phyloP scores from a whole-genome alignment of 768 basidiomycete genomes.

The Boletus patriciae region DNA sequence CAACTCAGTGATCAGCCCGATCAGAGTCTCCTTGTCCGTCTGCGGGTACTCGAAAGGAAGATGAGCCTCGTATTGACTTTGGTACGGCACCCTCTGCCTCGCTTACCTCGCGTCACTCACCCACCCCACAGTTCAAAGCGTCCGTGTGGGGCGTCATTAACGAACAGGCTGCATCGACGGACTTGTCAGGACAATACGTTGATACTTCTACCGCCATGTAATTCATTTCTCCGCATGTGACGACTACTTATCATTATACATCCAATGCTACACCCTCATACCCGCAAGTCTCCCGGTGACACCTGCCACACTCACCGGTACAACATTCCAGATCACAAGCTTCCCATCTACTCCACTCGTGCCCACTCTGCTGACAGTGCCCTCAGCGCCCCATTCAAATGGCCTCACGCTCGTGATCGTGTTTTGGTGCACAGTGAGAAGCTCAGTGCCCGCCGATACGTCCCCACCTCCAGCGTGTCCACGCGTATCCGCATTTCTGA shows the following conservation, averaged over 20 bases:
- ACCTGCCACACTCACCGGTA: constrained; percentile 44
- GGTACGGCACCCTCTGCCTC: constrained; percentile 40
- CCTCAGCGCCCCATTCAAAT: constrained; percentile 56
- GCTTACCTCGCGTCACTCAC: constrained; percentile 5
- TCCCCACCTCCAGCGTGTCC: constrained; percentile 41
- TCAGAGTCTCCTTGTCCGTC: constrained; percentile 66
- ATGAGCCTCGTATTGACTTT: constrained; percentile 94
- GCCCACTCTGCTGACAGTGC: constrained; percentile 71
- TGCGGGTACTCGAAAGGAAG: constrained; percentile 85
- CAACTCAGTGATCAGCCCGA: constrained; percentile 75
- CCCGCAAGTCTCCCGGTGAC: constrained; percentile 53
- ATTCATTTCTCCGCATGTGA: background rate
- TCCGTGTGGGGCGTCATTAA: constrained; percentile 95
- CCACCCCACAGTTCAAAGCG: constrained; percentile 74
- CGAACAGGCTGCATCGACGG: constrained; percentile 53
- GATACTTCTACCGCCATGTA: constrained; percentile 20
- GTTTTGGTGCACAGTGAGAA: constrained; percentile 94
- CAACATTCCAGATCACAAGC: constrained; percentile 88
- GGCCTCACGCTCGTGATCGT: constrained; percentile 91
- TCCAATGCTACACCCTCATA: constrained; percentile 38
- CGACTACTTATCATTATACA: background rate
- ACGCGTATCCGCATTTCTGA: constrained; percentile 87
- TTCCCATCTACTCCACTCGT: constrained; percentile 94
- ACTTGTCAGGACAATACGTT: constrained; percentile 15
- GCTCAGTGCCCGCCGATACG: constrained; percentile 59